A percentile compares a stretch with the other conserved stretches of the same genome.
Conservation (phyloP, 106 monocot species). For the Hemerocallis citrina region DNA sequence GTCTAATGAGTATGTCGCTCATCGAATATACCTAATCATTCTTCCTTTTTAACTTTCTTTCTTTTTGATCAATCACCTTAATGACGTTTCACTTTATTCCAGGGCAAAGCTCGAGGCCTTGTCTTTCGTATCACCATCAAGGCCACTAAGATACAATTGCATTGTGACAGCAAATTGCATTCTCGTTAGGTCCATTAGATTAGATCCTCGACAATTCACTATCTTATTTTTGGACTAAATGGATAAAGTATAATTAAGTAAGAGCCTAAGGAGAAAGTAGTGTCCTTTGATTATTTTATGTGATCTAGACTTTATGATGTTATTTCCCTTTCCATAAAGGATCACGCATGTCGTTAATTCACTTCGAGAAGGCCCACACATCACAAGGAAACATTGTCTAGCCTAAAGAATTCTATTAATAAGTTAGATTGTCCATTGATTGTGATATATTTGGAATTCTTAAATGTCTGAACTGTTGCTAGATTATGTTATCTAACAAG, state of each 20-base stretch:
- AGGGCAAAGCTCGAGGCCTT: conserved; percentile 28
- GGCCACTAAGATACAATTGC: conserved; percentile 1
- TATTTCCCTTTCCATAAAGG: conserved; percentile 8
- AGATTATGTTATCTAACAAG: background rate
- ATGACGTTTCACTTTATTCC: conserved; percentile 44
- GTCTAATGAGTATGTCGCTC: conserved; percentile 37
- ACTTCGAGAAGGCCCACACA: conserved; percentile 6
- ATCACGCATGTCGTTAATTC: conserved; percentile 3
- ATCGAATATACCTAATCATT: conserved; percentile 16
- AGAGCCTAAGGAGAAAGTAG: conserved; percentile 3
- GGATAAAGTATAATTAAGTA: background rate
- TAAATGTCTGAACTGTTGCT: background rate
- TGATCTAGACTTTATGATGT: conserved; percentile 13
- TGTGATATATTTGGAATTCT: background rate
- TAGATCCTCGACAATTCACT: too few relatives aligned
- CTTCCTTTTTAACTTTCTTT: too few relatives aligned
- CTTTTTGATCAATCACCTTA: conserved; percentile 25
- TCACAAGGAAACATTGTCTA: conserved; percentile 1
- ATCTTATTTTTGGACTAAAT: conserved; percentile 4
- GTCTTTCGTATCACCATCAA: conserved; percentile 18
- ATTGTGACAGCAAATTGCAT: background rate
- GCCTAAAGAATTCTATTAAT: background rate
- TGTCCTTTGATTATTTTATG: conserved; percentile 1
- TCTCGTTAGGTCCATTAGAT: background rate
- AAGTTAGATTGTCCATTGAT: too few relatives aligned